Conservation (phyloP, 148 eudicot species). For the Salicornia ramosissima region DNA sequence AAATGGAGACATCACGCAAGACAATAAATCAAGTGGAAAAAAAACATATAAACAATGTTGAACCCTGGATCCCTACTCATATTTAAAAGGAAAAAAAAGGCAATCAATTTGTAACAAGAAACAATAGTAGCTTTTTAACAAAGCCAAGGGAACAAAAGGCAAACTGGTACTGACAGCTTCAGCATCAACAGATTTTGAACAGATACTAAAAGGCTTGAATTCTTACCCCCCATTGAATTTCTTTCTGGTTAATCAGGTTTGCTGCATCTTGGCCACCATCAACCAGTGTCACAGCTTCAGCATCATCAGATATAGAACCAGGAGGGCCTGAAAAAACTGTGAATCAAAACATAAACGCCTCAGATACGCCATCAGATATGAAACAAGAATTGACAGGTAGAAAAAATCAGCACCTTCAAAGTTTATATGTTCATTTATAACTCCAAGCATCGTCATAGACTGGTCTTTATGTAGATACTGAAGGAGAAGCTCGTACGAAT, state of each 20-base stretch:
- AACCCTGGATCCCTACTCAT: background rate
- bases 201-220: slow-evolving; percentile 6
- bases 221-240: slow-evolving; percentile 98
- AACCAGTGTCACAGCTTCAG: slow-evolving; percentile 78
- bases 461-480: slow-evolving; percentile 82
- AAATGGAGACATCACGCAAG: too few relatives aligned
- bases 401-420: slow-evolving; percentile 56
- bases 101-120: background rate
- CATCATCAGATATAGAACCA: slow-evolving; percentile 71
- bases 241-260: slow-evolving; percentile 86
- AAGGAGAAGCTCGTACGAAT: slow-evolving; percentile 82
- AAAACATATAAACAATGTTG: too few relatives aligned
- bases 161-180: background rate
- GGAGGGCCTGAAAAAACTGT: slow-evolving; percentile 94
- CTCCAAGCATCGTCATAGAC: slow-evolving; percentile 84
- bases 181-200: background rate
- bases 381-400: background rate
- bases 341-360: slow-evolving; percentile 6
- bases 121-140: background rate
- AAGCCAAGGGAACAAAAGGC: background rate
- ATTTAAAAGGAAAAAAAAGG: too few relatives aligned
- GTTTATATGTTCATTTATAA: slow-evolving; percentile 90
- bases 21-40: too few relatives aligned
- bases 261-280: slow-evolving; percentile 92
- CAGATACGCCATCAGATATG: slow-evolving; percentile 11